These are phyloP conservation scores for Ziziphus jujuba DNA, from an alignment of 306 rosid genomes.

Conservation along the genomic window DNA sequence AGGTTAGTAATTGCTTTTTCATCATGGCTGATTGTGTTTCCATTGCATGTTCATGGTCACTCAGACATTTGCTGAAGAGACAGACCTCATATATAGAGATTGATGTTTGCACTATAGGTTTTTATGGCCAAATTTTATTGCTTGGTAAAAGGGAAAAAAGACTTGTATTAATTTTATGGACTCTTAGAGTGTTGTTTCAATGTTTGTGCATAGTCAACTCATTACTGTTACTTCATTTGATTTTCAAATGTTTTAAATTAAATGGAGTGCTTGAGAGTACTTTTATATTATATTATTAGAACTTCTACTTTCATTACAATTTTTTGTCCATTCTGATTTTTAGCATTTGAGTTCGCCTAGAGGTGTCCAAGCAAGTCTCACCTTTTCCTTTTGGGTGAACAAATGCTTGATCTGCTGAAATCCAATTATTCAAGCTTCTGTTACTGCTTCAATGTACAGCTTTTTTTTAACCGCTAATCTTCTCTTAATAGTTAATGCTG, in stretches of 20 bases:
- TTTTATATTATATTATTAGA: not conserved
- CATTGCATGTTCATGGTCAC: too few relatives aligned
- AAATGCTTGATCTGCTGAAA: slow-evolving; percentile 1
- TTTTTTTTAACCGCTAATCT: slow-evolving; percentile 16
- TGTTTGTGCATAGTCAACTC: not conserved
- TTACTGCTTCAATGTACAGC: not conserved
- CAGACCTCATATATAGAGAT: too few relatives aligned
- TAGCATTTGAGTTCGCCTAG: not conserved
- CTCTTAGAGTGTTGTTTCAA: not conserved
- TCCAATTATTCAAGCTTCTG: not conserved
- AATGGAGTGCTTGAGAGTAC: not conserved
- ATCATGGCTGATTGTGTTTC: slow-evolving; percentile 16
- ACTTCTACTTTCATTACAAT: not conserved
- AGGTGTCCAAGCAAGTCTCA: not conserved
- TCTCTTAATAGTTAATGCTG: slow-evolving; percentile 54
- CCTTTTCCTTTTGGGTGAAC: not conserved
- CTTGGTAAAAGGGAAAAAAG: too few relatives aligned
- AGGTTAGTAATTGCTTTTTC: slow-evolving; percentile 37
- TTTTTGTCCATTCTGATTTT: too few relatives aligned
- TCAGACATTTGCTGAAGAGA: too few relatives aligned
- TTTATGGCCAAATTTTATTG: too few relatives aligned
- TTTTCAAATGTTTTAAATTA: not conserved
- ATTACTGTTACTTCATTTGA: not conserved
- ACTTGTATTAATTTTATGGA: not conserved
- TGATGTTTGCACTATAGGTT: too few relatives aligned